phyloP scores from a whole-genome alignment of 306 rosid species.

The Trichosanthes cucumerina region DNA sequence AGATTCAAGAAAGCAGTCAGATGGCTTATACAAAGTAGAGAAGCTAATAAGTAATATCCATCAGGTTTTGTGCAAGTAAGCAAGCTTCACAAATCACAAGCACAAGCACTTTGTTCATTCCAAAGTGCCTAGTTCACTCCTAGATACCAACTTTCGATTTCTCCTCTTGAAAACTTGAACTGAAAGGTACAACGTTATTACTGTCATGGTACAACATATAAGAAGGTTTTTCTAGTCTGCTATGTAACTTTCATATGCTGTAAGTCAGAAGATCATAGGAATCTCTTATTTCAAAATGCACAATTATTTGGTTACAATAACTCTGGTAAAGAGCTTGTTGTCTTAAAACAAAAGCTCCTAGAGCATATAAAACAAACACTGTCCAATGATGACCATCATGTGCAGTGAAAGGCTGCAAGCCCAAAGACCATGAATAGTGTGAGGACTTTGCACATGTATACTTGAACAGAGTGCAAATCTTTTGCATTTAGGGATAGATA shows the following conservation, averaged over 20 bases:
- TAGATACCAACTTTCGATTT: neutral
- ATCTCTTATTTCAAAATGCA: neutral
- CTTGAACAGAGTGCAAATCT: neutral
- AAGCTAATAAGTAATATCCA: neutral
- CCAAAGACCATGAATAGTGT: neutral
- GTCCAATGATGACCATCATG: neutral
- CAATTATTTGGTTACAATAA: neutral
- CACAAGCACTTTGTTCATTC: neutral
- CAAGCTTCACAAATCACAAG: neutral
- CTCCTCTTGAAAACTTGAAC: neutral
- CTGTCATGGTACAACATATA: neutral
- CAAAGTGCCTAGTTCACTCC: neutral
- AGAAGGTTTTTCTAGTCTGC: neutral
- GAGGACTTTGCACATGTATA: neutral
- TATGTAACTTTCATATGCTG: neutral
- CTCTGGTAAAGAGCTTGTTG: neutral
- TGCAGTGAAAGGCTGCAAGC: neutral
- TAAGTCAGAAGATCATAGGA: neutral
- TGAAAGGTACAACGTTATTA: neutral
- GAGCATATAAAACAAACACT: neutral
- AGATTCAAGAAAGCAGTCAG: neutral
- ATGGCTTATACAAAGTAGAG: neutral
- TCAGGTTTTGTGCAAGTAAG: too few relatives aligned
- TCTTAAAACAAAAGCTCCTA: neutral
- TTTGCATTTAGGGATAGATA: neutral